A percentile compares a stretch with the other conserved stretches of the same genome.
Conservation (phyloP, 2,329 filamentous ascomycete genomes). For the Hypoxylon rubiginosum region DNA sequence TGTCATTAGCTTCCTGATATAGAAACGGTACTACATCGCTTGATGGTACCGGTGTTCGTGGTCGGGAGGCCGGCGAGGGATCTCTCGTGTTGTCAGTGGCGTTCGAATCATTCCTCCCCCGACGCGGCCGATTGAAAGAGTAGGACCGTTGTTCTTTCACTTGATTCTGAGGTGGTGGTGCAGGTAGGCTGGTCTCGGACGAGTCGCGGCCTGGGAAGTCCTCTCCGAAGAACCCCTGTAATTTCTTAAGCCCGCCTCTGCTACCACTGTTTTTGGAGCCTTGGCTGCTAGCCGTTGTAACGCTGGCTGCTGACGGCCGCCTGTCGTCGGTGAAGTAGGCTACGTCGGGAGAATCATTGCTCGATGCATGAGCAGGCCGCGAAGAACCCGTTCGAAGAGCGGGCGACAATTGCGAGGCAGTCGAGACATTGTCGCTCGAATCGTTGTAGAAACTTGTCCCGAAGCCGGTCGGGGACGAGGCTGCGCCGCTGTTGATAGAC, state of each 20-base stretch:
- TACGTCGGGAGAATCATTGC: slow-evolving; percentile 72
- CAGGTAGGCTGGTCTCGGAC: slow-evolving; percentile 76
- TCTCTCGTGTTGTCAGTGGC: slow-evolving; percentile 78
- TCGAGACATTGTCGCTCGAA: slow-evolving; percentile 77
- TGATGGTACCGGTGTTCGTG: slow-evolving; percentile 86
- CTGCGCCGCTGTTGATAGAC: slow-evolving; percentile 57
- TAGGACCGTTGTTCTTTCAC: slow-evolving; percentile 74
- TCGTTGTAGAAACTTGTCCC: slow-evolving; percentile 79
- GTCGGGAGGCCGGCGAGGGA: slow-evolving; percentile 79
- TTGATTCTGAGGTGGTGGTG: slow-evolving; percentile 56
- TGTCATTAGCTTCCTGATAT: slow-evolving; percentile 88
- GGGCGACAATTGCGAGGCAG: slow-evolving; percentile 76
- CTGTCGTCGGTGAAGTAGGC: slow-evolving; percentile 78
- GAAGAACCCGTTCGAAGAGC: slow-evolving; percentile 69
- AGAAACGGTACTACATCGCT: slow-evolving; percentile 98
- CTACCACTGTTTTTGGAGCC: slow-evolving; percentile 81
- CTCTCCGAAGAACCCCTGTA: slow-evolving; percentile 93
- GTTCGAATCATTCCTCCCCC: slow-evolving; percentile 86
- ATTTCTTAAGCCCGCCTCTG: slow-evolving; percentile 81
- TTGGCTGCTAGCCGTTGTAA: slow-evolving; percentile 86
- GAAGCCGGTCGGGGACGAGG: slow-evolving; percentile 55
- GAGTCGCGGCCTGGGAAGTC: slow-evolving; percentile 82
- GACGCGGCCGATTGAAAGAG: slow-evolving; percentile 72
- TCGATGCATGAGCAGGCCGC: slow-evolving; percentile 48
- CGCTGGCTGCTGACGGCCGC: slow-evolving; percentile 88